phyloP scores from a whole-genome alignment of 2,329 filamentous ascomycete genomes.

The Diatrype stigma region DNA sequence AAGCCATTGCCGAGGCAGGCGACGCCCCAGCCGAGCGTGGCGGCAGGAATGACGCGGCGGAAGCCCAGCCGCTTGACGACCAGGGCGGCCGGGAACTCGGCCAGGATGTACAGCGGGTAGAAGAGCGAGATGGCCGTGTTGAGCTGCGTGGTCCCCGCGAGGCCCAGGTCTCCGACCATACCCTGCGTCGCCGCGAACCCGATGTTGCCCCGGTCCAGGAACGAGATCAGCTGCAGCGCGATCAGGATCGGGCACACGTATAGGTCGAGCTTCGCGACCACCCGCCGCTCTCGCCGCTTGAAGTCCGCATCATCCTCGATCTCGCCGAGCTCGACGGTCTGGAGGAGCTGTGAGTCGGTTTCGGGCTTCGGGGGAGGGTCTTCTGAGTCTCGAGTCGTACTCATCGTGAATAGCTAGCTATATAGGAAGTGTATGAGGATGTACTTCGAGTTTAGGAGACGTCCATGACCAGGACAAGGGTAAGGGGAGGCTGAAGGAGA shows the following conservation, averaged over 20 bases:
- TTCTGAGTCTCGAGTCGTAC: conserved; percentile 17
- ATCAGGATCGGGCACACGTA: conserved; percentile 15
- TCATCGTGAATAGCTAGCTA: too few relatives aligned
- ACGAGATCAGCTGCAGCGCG: conserved; percentile 14
- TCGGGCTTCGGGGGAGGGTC: conserved; percentile 11
- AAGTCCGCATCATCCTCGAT: conserved; percentile 11
- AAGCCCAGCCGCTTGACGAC: conserved; percentile 15
- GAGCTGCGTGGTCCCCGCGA: conserved; percentile 14
- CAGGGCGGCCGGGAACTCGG: conserved; percentile 15
- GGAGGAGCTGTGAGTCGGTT: conserved; percentile 5
- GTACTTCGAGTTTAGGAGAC: too few relatives aligned
- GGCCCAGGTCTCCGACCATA: conserved; percentile 12
- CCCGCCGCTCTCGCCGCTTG: conserved; percentile 12
- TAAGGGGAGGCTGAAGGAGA: too few relatives aligned
- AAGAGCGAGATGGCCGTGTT: conserved; percentile 17
- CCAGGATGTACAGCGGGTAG: conserved; percentile 15
- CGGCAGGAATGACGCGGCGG: conserved; percentile 12
- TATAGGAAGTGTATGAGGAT: too few relatives aligned
- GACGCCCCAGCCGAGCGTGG: conserved; percentile 13
- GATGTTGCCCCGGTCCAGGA: conserved; percentile 16
- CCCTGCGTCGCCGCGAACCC: conserved; percentile 16
- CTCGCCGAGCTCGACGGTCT: conserved; percentile 8
- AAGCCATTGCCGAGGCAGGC: conserved; percentile 15
- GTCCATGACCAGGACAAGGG: too few relatives aligned
- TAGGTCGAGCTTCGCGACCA: conserved; percentile 16